phyloP scores from a whole-genome alignment of 495 filamentous ascomycete species.

The Filosporella fistucella region DNA sequence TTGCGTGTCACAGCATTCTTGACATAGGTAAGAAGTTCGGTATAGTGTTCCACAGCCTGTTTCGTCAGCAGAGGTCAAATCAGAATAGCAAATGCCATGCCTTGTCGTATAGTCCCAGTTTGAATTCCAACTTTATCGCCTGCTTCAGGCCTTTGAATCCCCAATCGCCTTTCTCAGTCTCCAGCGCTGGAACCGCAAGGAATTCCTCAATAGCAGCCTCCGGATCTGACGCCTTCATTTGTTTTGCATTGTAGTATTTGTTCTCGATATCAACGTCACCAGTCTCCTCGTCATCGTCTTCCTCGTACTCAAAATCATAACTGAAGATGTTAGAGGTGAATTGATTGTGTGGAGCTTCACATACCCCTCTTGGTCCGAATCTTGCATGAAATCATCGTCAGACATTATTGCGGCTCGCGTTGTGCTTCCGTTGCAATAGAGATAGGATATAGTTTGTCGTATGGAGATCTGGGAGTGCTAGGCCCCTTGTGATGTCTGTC shows the following conservation, averaged over 20 bases:
- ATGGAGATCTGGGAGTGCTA: no score
- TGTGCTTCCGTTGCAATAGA: background rate
- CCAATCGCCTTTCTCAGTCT: constrained; percentile 86
- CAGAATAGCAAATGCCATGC: constrained; percentile 35
- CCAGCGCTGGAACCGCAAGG: constrained; percentile 74
- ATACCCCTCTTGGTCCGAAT: constrained; percentile 85
- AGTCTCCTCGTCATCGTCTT: constrained; percentile 81
- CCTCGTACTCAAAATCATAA: constrained; percentile 96
- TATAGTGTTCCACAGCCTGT: constrained; percentile 95
- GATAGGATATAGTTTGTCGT: background rate
- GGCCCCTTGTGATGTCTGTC: no score
- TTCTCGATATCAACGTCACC: constrained; percentile 96
- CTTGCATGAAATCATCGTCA: constrained; percentile 96
- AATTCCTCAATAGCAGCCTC: constrained; percentile 92
- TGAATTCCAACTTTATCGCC: constrained; percentile 95
- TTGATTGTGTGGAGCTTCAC: constrained; percentile 11
- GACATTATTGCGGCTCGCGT: constrained; percentile 56
- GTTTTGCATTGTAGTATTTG: constrained; percentile 99
- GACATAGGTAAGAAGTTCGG: constrained; percentile 93
- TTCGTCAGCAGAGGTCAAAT: constrained; percentile 3
- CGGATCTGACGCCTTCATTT: constrained; percentile 82
- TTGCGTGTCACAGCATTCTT: constrained; percentile 96
- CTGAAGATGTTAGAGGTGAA: constrained; percentile 34
- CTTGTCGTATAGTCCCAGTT: constrained; percentile 76
- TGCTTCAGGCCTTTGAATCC: constrained; percentile 98